phyloP scores from a whole-genome alignment of 164 flowering plant genomes.

The Litsea cubeba region DNA sequence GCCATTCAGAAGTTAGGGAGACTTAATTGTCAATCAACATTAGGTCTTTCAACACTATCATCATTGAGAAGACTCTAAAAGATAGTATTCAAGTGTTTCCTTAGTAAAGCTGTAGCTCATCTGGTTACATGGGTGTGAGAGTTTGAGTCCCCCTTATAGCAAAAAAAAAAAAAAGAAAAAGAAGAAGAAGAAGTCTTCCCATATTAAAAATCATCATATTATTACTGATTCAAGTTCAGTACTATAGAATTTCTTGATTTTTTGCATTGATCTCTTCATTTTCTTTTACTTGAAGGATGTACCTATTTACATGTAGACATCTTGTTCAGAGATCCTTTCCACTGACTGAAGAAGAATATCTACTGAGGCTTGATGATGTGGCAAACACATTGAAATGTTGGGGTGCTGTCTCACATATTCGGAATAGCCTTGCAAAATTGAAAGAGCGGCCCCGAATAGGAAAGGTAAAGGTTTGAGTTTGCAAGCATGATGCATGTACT shows the following conservation, averaged over 20 bases:
- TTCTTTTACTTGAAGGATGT: not conserved
- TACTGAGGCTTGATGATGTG: constrained; percentile 91
- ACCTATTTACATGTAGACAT: not conserved
- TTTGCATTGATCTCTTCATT: constrained; percentile 2
- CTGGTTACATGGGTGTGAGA: no score
- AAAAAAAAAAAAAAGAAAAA: no score
- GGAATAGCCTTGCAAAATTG: constrained; percentile 70
- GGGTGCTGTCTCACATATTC: constrained; percentile 96
- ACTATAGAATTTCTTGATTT: not conserved
- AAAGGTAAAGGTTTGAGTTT: constrained; percentile 47
- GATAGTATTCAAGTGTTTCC: no score
- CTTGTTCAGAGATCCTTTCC: constrained; percentile 81
- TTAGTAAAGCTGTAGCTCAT: no score
- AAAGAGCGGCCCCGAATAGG: constrained; percentile 96
- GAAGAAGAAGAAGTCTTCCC: no score
- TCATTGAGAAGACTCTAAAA: no score
- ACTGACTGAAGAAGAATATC: constrained; percentile 89
- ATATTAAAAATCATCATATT: no score
- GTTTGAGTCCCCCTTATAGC: no score
- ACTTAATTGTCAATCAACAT: no score
- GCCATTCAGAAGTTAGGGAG: no score
- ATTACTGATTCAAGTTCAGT: not conserved
- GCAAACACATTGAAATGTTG: constrained; percentile 90
- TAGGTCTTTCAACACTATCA: no score
- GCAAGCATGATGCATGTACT: not conserved